These are phyloP conservation scores for Fraxinus cuspidata DNA, from an alignment of 257 asterid genomes.

Conservation along the genomic window DNA sequence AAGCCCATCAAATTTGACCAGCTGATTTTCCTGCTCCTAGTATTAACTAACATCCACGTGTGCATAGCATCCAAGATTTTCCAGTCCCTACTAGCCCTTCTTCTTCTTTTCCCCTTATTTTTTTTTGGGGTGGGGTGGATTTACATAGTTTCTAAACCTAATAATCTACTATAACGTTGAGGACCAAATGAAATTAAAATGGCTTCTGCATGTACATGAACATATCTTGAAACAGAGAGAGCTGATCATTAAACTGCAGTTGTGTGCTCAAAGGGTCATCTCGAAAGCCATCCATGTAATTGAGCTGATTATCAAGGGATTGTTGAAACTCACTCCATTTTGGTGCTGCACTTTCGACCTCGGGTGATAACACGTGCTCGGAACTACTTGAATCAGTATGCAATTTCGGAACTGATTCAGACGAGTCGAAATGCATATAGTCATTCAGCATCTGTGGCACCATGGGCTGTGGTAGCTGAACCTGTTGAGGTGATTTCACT, in stretches of 20 bases:
- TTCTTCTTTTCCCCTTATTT: not conserved
- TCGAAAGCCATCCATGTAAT: constrained; percentile 49
- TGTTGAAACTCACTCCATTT: constrained; percentile 45
- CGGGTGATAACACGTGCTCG: constrained; percentile 54
- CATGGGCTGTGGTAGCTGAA: constrained; percentile 7
- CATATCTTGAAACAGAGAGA: constrained; percentile 54
- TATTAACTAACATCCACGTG: constrained; percentile 2
- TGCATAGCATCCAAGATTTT: constrained; percentile 2
- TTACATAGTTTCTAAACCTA: constrained; percentile 12
- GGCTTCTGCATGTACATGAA: constrained; percentile 50
- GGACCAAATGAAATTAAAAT: constrained; percentile 25
- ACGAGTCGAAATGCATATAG: constrained; percentile 39
- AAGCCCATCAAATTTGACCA: constrained; percentile 35
- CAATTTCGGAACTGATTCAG: constrained; percentile 56
- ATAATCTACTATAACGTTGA: not conserved
- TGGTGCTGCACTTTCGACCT: constrained; percentile 62
- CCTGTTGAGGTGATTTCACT: constrained; percentile 7
- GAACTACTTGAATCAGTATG: constrained; percentile 70
- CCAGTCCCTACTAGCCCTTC: not conserved
- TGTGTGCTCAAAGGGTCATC: constrained; percentile 52
- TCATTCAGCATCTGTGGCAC: constrained; percentile 23
- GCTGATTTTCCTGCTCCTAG: constrained; percentile 20
- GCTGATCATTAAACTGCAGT: constrained; percentile 49
- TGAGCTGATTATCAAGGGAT: constrained; percentile 47
- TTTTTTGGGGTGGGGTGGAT: not conserved